Conservation (phyloP, 169 alveolate species). For the Plasmodium knowlesi region DNA sequence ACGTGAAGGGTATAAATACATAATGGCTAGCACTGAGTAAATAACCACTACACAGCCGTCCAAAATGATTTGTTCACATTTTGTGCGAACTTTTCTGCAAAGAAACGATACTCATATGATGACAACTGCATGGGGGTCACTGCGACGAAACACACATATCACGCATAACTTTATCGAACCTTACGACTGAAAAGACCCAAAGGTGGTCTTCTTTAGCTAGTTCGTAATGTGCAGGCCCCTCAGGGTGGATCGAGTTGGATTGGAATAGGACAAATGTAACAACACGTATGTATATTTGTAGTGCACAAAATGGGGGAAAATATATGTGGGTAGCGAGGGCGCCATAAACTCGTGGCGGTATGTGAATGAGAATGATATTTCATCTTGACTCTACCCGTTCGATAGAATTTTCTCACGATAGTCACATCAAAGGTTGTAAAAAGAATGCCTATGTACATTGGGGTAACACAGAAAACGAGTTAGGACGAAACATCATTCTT, state of each 20-base stretch:
- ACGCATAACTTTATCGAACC: not conserved
- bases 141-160: not conserved
- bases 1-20: not conserved
- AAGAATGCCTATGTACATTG: not conserved
- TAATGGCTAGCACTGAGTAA: not conserved
- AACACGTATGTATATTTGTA: not conserved
- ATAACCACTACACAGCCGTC: not conserved
- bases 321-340: not conserved
- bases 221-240: not conserved
- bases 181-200: not conserved
- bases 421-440: not conserved
- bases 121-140: not conserved
- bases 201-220: not conserved
- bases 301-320: not conserved
- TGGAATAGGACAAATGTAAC: not conserved
- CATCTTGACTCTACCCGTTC: not conserved
- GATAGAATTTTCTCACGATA: not conserved
- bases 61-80: not conserved
- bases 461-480: not conserved
- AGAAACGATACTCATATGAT: not conserved
- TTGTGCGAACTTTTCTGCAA: not conserved
- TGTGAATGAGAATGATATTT: too few species aligned
- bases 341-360: not conserved
- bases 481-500: not conserved
- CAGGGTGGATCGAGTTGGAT: not conserved